Base-by-base conservation (phyloP, 331 rosid species). In the Pyrus hybrid region DNA sequence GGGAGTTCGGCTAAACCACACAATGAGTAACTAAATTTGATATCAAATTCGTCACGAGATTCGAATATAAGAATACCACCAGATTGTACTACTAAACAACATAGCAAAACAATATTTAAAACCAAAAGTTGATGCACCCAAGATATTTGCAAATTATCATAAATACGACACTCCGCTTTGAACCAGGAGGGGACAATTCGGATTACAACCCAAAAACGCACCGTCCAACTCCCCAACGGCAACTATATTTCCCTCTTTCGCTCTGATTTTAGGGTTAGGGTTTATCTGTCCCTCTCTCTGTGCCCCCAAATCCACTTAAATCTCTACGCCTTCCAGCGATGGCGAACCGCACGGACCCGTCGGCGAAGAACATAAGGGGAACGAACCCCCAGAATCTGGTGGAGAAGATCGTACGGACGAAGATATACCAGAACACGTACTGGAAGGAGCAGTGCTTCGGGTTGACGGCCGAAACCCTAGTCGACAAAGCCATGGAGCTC, bases 381-480 rank as follows among this genome's bases (percentile, higher is more conserved):
- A 90, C 97, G 43, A 95, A 95, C 77, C 99, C 99, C 5, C 97
- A 95, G 82, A 95, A 95, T 76, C 83, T 95, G 23, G 96, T 95
- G 61, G 97, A 95, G 89, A 95, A 95, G 80, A 95, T 92, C 66
- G 83, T 94, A 20, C 92, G 99, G 25, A 87, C 99, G 3, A 92
- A 95, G 90, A 92, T 95, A 65, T 90, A 95, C 76, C 95, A 95
- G 87, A 74, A 90, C 75, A 95, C 93, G 3, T 92, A 88, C 77
- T 95, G 97, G 99, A 95, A 95, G 89, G 99, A 92, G 75, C 99
- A 92, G 72, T 92, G 99, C 66, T 95, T 95, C 79, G 99, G 99
- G 25, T 81, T 95, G 70, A 95, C 99, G 14, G 99, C 99, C 54
- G 99, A 90, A 81, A 95, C 97, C 18, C 76, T 95, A 62, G 97